Conservation (phyloP, 768 basidiomycete species). For the Boletus edulis region DNA sequence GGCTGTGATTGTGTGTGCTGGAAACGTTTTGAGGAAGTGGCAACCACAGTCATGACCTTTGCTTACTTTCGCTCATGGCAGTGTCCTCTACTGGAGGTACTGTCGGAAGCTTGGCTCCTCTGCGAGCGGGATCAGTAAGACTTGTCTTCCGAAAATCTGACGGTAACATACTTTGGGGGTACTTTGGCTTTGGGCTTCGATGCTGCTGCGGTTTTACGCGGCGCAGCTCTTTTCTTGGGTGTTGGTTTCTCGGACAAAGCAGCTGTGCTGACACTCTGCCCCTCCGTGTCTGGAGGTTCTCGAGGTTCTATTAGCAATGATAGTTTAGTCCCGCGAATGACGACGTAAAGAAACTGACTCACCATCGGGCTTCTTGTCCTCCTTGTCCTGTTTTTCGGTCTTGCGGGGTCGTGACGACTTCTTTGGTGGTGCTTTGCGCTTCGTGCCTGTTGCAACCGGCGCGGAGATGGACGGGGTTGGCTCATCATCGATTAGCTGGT, state of each 20-base stretch:
- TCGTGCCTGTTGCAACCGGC: slow-evolving; percentile 38
- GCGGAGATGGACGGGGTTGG: slow-evolving; percentile 28
- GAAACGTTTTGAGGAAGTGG: slow-evolving; percentile 5
- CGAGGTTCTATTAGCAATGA: slow-evolving; percentile 24
- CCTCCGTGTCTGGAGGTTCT: slow-evolving; percentile 29
- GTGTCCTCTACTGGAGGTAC: slow-evolving; percentile 47
- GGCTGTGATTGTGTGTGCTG: slow-evolving; percentile 66
- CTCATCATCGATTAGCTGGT: slow-evolving; percentile 76
- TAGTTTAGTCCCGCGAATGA: neutral
- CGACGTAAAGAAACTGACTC: slow-evolving; percentile 28
- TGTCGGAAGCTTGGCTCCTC: slow-evolving; percentile 27
- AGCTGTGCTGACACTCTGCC: slow-evolving; percentile 13
- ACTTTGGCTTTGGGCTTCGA: slow-evolving; percentile 34
- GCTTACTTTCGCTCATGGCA: slow-evolving; percentile 61
- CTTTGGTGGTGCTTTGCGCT: slow-evolving; percentile 46
- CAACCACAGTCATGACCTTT: neutral
- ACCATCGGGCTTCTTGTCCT: slow-evolving; percentile 48
- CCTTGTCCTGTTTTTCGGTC: slow-evolving; percentile 44
- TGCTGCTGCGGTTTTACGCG: slow-evolving; percentile 42
- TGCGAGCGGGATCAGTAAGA: slow-evolving; percentile 21
- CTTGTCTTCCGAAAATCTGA: neutral
- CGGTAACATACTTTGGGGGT: slow-evolving; percentile 28
- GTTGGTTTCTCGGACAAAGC: slow-evolving; percentile 35
- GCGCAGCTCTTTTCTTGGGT: slow-evolving; percentile 47
- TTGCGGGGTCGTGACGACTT: slow-evolving; percentile 55